A percentile compares a stretch with the other conserved stretches of the same genome.
Conservation (phyloP, 768 basidiomycete genomes). For the Porpolomopsis calyptriformis region DNA sequence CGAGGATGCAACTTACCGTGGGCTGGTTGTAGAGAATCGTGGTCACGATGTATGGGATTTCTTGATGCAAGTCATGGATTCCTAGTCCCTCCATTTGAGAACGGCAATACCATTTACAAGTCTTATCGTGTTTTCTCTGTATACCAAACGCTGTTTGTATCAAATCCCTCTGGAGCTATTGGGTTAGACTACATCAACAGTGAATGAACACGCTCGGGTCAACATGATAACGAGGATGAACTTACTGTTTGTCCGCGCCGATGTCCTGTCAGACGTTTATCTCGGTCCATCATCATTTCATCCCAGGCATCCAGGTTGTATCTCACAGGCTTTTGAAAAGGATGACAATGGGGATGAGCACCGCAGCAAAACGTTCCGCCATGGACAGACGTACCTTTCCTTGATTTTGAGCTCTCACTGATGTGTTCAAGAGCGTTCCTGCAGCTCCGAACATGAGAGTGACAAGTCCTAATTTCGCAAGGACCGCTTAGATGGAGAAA, state of each 20-base stretch:
- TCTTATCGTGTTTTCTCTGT: slow-evolving; percentile 37
- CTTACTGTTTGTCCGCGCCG: slow-evolving; percentile 77
- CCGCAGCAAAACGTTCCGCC: too few relatives aligned
- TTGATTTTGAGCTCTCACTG: slow-evolving; percentile 73
- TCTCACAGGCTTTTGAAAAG: slow-evolving; percentile 62
- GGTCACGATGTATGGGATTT: slow-evolving; percentile 5
- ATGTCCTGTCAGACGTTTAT: slow-evolving; percentile 80
- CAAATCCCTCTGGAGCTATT: slow-evolving; percentile 56
- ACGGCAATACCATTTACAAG: background rate
- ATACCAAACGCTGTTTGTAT: slow-evolving; percentile 66
- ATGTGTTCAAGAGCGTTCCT: slow-evolving; percentile 75
- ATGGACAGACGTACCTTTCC: slow-evolving; percentile 58
- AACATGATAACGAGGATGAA: slow-evolving; percentile 8
- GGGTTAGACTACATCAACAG: slow-evolving; percentile 46
- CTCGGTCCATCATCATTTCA: slow-evolving; percentile 91
- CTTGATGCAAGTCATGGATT: slow-evolving; percentile 7
- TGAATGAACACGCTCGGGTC: background rate
- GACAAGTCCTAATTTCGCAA: slow-evolving; percentile 48
- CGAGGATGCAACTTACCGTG: slow-evolving; percentile 2
- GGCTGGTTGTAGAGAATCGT: background rate
- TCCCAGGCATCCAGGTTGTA: slow-evolving; percentile 88
- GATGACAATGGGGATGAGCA: too few relatives aligned
- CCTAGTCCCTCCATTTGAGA: background rate
- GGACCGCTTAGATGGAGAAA: slow-evolving; percentile 7
- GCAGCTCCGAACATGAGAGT: slow-evolving; percentile 85